A percentile compares a stretch with the other conserved stretches of the same genome.
Conservation (phyloP, 1,284 basidiomycete species). For the Ceratobasidium sp. region DNA sequence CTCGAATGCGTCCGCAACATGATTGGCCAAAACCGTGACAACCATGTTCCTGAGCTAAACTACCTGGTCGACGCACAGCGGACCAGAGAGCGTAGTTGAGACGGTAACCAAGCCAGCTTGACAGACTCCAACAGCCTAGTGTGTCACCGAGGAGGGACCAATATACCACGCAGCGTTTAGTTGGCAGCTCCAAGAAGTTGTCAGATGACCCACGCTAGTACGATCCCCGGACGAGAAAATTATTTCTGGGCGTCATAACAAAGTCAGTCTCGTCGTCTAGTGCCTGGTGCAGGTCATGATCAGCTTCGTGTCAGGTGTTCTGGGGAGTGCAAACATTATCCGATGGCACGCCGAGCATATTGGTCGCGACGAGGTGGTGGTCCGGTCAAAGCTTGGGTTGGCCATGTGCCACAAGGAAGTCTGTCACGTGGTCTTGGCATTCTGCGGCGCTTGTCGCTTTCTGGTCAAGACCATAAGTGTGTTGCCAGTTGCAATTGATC, state of each 20-base stretch:
- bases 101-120: neutral
- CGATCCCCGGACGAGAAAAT: neutral
- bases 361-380: neutral
- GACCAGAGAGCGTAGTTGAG: neutral
- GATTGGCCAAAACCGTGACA: neutral
- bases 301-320: neutral
- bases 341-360: conserved; percentile 11
- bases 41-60: neutral
- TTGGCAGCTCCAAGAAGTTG: no score
- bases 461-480: no score
- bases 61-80: neutral
- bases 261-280: neutral
- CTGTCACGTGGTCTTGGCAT: conserved; percentile 37
- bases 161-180: no score
- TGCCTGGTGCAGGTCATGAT: neutral
- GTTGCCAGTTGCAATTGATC: no score
- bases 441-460: neutral
- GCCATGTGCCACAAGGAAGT: neutral
- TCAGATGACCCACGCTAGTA: no score
- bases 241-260: neutral
- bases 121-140: neutral
- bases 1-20: neutral
- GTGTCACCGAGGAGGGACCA: no score
- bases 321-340: neutral
- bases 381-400: conserved; percentile 10